Conservation (phyloP, 1,139 yeast species). For the Kodamaea plutei region DNA sequence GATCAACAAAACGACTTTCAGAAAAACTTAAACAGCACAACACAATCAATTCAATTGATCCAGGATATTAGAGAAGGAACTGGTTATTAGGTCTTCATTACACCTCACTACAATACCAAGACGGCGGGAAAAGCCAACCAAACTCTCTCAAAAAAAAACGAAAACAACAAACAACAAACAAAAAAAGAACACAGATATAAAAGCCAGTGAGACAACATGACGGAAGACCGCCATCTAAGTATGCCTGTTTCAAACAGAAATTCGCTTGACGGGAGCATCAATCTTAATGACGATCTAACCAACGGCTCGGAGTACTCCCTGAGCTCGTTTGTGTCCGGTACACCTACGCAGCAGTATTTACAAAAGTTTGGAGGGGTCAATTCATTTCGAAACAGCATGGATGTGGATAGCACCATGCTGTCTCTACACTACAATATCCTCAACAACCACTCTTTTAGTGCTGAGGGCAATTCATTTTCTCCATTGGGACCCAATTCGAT, state of each 20-base stretch:
- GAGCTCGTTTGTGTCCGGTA: constrained; percentile 15
- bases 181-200: too few relatives aligned
- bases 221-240: too few relatives aligned
- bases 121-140: too few relatives aligned
- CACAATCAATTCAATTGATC: too few relatives aligned
- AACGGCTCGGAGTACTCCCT: constrained; percentile 24
- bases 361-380: constrained; percentile 20
- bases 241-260: constrained; percentile 13
- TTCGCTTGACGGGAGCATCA: constrained; percentile 31
- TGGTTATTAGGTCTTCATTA: too few relatives aligned
- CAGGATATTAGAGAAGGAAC: too few relatives aligned
- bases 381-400: constrained; percentile 35
- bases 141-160: too few relatives aligned
- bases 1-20: too few relatives aligned
- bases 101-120: too few relatives aligned
- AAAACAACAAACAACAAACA: too few relatives aligned
- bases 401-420: constrained; percentile 34
- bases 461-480: constrained; percentile 32
- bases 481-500: constrained; percentile 80
- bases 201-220: too few relatives aligned
- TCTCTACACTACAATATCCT: constrained; percentile 27
- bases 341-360: constrained; percentile 10
- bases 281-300: constrained; percentile 40
- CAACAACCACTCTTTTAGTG: constrained; percentile 16
- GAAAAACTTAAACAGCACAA: too few relatives aligned